Evolutionary conservation across 176 grass and related monocot genomes (phyloP).

Genomic region (Melocanna baccifera): DNA sequence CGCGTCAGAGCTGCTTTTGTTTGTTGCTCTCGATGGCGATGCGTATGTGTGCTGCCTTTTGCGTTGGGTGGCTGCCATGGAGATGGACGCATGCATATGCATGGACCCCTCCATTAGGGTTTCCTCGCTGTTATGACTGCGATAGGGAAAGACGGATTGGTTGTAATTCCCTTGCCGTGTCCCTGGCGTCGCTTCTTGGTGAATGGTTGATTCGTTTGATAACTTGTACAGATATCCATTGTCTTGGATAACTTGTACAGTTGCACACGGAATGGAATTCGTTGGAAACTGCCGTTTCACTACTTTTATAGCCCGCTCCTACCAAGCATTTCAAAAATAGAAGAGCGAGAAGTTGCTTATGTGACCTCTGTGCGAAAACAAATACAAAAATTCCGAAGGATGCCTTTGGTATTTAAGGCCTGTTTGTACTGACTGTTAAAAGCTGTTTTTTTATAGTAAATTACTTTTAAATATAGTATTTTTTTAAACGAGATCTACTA

Average conservation of each 20-base stretch:
- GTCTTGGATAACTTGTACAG: background rate
- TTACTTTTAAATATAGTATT: too few relatives aligned
- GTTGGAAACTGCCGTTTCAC: background rate
- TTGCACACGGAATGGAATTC: background rate
- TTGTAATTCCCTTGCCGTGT: constrained; percentile 1
- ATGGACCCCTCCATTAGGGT: constrained; percentile 14
- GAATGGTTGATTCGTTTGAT: background rate
- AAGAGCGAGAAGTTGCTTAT: background rate
- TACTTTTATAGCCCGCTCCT: background rate
- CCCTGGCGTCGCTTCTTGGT: background rate
- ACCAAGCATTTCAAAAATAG: background rate
- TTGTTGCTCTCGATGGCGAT: background rate
- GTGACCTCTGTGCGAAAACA: background rate
- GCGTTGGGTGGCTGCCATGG: background rate
- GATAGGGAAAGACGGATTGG: background rate
- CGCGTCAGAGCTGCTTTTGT: constrained; percentile 19
- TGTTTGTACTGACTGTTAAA: too few relatives aligned
- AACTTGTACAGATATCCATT: background rate
- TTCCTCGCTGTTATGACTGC: background rate
- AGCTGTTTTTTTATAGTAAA: too few relatives aligned
- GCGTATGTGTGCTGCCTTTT: background rate
- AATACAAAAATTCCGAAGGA: background rate
- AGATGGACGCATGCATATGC: background rate
- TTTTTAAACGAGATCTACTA: too few relatives aligned
- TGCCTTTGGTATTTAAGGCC: too few relatives aligned